Evolutionary conservation across 257 asterid species (phyloP).

Genomic region (Rehmannia glutinosa): DNA sequence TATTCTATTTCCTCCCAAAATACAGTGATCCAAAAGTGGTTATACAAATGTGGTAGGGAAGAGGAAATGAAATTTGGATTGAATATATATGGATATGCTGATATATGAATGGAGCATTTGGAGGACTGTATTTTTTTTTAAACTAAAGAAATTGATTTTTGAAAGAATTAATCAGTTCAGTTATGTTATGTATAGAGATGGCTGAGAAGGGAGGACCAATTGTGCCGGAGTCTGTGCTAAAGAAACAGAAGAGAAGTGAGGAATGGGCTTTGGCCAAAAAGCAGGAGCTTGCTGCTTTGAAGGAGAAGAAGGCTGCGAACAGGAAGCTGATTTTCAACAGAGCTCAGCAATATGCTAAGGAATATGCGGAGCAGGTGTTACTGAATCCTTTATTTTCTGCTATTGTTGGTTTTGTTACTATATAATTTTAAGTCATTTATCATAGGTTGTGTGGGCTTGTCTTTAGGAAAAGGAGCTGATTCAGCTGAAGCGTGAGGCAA

Average conservation of each 20-base stretch:
- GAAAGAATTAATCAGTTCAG: not conserved
- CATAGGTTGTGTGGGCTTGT: not conserved
- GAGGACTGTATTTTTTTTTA: not conserved
- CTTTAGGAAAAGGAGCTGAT: slow-evolving; percentile 47
- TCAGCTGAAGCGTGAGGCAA: slow-evolving; percentile 57
- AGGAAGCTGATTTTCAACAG: slow-evolving; percentile 43
- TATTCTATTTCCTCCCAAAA: not conserved
- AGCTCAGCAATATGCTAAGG: slow-evolving; percentile 41
- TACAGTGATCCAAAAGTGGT: not conserved
- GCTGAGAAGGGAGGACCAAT: slow-evolving; percentile 33
- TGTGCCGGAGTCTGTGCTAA: slow-evolving; percentile 47
- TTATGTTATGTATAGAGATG: slow-evolving; percentile 24
- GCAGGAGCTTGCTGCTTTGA: slow-evolving; percentile 33
- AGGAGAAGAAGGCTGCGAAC: slow-evolving; percentile 37
- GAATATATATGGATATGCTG: not conserved
- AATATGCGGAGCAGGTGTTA: slow-evolving; percentile 37
- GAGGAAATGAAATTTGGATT: not conserved
- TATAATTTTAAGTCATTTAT: not conserved
- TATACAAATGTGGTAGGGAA: too few species aligned
- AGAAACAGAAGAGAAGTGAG: slow-evolving; percentile 49
- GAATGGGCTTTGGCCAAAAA: slow-evolving; percentile 52
- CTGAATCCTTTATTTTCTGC: not conserved
- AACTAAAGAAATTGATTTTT: not conserved
- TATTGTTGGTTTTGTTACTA: not conserved
- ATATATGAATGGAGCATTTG: not conserved